phyloP scores from a whole-genome alignment of 192 early-diverging fungal species.

The Podila epigama region DNA sequence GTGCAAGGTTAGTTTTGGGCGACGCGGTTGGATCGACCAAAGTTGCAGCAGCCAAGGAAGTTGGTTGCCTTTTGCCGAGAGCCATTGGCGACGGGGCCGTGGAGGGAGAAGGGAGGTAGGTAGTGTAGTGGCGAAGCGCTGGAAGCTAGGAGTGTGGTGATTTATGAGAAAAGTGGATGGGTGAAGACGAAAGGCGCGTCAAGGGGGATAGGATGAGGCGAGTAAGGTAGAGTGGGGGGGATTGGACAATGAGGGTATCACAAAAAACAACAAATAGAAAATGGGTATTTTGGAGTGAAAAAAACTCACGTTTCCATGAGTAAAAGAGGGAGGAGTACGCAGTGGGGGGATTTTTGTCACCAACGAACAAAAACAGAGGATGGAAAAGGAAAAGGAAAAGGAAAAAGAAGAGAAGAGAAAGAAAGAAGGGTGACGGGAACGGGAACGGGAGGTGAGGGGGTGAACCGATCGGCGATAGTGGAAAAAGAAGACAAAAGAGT shows the following conservation, averaged over 20 bases:
- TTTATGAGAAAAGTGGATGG: no score
- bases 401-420: background rate
- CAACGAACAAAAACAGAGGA: no score
- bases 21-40: background rate
- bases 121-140: background rate
- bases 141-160: background rate
- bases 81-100: slow-evolving; percentile 21
- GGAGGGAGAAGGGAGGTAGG: background rate
- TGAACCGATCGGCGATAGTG: background rate
- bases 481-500: background rate
- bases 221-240: no score
- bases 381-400: background rate
- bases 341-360: background rate
- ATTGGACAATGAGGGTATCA: no score
- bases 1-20: background rate
- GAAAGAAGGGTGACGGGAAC: background rate
- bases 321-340: background rate
- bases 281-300: no score
- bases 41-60: background rate
- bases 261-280: no score
- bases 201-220: no score
- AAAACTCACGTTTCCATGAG: no score
- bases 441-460: background rate
- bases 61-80: slow-evolving; percentile 9
- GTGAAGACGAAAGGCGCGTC: no score